Evolutionary conservation across 345 rosid species (phyloP).

Genomic region (Carallia brachiata): DNA sequence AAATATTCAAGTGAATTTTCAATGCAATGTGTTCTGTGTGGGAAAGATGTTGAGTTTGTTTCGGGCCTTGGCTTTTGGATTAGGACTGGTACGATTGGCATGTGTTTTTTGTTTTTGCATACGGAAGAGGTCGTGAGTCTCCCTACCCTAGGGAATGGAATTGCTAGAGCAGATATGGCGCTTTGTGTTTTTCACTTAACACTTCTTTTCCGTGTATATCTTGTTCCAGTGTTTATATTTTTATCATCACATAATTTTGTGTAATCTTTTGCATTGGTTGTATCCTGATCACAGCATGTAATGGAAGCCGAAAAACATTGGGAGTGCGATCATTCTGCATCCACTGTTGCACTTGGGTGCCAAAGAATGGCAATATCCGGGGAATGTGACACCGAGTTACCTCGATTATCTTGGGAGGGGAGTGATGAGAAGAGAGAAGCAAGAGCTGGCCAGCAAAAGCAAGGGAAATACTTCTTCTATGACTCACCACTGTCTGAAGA

Average conservation of each 20-base stretch:
- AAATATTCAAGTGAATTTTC: too few species aligned
- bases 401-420: neutral
- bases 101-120: neutral
- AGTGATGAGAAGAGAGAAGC: conserved; percentile 19
- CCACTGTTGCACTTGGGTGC: conserved; percentile 2
- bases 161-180: neutral
- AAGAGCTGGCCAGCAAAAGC: conserved; percentile 27
- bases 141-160: neutral
- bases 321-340: neutral
- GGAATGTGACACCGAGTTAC: conserved; percentile 21
- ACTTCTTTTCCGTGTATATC: neutral
- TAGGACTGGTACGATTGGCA: neutral
- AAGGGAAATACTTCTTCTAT: conserved; percentile 74
- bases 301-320: conserved; percentile 7
- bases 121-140: neutral
- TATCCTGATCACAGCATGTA: conserved; percentile 15
- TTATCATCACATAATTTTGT: neutral
- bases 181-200: neutral
- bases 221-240: neutral
- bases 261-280: neutral
- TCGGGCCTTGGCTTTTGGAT: neutral
- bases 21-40: too few species aligned
- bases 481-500: conserved; percentile 77
- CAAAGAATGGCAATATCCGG: conserved; percentile 14
- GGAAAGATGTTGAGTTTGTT: too few species aligned